Base-by-base conservation (phyloP, 1,284 basidiomycete genomes). In the Cystobasidium pallidum region DNA sequence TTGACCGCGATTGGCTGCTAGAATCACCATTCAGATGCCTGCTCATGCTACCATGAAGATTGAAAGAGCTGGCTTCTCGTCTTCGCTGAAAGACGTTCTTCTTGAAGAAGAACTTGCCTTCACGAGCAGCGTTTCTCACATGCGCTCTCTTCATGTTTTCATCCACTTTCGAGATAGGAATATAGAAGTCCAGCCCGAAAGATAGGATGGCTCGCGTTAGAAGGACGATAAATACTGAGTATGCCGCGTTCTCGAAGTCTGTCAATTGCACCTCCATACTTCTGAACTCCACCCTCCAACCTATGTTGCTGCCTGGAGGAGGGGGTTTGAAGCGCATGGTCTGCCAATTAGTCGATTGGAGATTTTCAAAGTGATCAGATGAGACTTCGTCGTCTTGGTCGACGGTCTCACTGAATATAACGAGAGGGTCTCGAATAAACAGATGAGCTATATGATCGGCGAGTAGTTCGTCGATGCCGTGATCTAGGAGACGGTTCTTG, bases 261-360 rank as follows among this genome's bases (percentile, higher is more conserved):
- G 96, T 99, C 78, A 96, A 87, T 80, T 99, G 96, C 2, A 99
- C 92, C 81, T 99, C 96, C 96, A 99, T 99, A 78, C 91, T 92
- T 62, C 96, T 86, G 83, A 99, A 99, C 81, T 99, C 96, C 21
- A 99, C 94, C 52, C 96, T 86, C 96, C 96, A 99, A 32, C 96
- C 96, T 73, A 99, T 98, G 21, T 87, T 81, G 1, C 92, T 93
- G 71, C 91, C 89, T 1, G 91, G 89, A 36, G 94, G 93, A 7
- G 96, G 96, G 4, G 96, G 96, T 82, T 99, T 99, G 86, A 99
- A 99, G 36, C 96, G 88, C 70, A 99, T 86, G 0, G 96, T 98
- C 83, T 99, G 96, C 96, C 96, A 99, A 80, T 99, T 99, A 10
- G 96, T 99, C 6, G 94, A 96, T 86, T 99, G 96, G 41, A 99